Base-by-base conservation (phyloP, 495 filamentous ascomycete species). In the Oidiodendron maius region DNA sequence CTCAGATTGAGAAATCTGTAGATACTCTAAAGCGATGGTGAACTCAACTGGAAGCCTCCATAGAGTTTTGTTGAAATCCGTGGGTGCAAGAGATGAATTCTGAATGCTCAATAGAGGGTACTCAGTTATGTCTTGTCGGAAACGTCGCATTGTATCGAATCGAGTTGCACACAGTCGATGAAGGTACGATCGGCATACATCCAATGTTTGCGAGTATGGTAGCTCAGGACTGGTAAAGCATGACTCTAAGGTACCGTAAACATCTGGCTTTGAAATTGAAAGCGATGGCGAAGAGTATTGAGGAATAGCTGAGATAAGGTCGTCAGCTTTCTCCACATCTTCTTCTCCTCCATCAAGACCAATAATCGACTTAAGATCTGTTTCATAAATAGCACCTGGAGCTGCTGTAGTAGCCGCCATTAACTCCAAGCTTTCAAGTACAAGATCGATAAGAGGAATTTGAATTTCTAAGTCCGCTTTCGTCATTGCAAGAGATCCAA, bases 371-470 rank as follows among this genome's bases (percentile, higher is more conserved):
- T 15, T 10, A 39, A 30, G 22, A 30, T 26, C 25, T 30, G 42
- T 13, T 39, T 39, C 18, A 32, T 8, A 32, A 32, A 32, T 8
- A 39, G 12, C 36, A 5, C 36, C 36, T 17, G 16, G 6, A 6
- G 18, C 15, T 9, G 36, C 12, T 17, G 5, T 10, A 26, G 5
- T 44, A 18, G 8, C 20, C 17, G 23, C 42, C 11, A 44, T 13
- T 26, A 4, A 13, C 43, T 46, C 43, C n/a, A 46, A 30, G 43
- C 15, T 46, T 25, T 46, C 43, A 36, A 34, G 34, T n/a, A 46
- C 15, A n/a, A 46, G 2, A 35, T 46, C 43, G 2, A 46, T 2
- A 2, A 12, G 11, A 46, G 25, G 11, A 3, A 46, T 18, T 35
- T n/a, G 2, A 20, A 8, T 21, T n/a, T 46, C 43, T 10, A 46